Evolutionary conservation across 2,329 filamentous ascomycete genomes (phyloP).

Genomic region (Kalaharituber pfeilii): DNA sequence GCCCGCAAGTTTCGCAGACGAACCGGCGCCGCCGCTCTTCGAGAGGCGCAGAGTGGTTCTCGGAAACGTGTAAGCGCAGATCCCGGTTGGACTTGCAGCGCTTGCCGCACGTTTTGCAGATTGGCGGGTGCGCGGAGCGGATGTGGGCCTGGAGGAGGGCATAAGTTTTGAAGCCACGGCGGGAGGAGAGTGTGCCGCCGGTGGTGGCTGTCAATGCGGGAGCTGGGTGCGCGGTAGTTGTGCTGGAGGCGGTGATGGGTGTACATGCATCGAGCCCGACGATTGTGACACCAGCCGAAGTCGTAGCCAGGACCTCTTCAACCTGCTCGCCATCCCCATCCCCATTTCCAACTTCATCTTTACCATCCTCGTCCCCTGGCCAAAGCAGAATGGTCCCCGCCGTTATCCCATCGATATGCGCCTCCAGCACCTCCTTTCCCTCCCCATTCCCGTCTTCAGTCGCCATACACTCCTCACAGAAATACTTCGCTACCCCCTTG

Average conservation of each 20-base stretch:
- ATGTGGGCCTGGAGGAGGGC: slow-evolving; percentile 13
- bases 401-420: background rate
- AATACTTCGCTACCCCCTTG: slow-evolving; percentile 7
- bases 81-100: slow-evolving; percentile 10
- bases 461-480: slow-evolving; percentile 1
- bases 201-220: too few species aligned
- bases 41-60: slow-evolving; percentile 12
- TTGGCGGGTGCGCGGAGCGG: slow-evolving; percentile 14
- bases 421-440: background rate
- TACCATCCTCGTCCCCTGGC: background rate
- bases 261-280: too few species aligned
- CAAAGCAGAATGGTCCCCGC: background rate
- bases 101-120: slow-evolving; percentile 12
- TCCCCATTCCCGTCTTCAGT: background rate
- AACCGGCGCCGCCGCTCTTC: slow-evolving; percentile 10
- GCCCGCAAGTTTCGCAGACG: slow-evolving; percentile 6
- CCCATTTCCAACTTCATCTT: too few species aligned
- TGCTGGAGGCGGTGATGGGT: background rate
- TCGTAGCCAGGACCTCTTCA: too few species aligned
- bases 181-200: background rate
- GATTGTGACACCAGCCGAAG: too few species aligned
- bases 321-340: background rate
- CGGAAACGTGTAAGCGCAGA: slow-evolving; percentile 12
- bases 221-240: too few species aligned
- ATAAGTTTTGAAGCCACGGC: slow-evolving; percentile 14